Percentiles rank a stretch among this genome's conserved stretches.
Evolutionary conservation across 2,329 filamentous ascomycete species (phyloP).

Genomic region (Lachnum nothofagi): DNA sequence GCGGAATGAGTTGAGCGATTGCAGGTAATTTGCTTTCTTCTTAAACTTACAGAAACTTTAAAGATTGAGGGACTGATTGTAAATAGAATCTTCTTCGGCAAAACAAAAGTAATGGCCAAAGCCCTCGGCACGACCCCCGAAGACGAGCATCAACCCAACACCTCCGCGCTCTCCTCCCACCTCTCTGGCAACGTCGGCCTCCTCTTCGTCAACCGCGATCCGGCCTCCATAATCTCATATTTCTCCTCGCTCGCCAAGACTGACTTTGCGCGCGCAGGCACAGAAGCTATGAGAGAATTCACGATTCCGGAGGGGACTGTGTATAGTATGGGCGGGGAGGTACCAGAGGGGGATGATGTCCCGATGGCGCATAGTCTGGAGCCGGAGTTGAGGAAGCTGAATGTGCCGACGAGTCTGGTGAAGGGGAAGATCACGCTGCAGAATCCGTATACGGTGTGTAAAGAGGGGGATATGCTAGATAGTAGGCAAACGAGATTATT

Average conservation of each 20-base stretch:
- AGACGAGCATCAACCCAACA: slow-evolving; percentile 74
- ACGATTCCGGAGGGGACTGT: slow-evolving; percentile 78
- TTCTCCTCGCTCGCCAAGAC: slow-evolving; percentile 68
- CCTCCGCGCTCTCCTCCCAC: slow-evolving; percentile 63
- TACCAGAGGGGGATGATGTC: slow-evolving; percentile 75
- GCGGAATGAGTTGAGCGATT: slow-evolving; percentile 75
- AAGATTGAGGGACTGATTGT: slow-evolving; percentile 2
- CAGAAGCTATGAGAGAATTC: slow-evolving; percentile 67
- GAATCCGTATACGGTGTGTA: slow-evolving; percentile 58
- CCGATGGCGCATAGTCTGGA: slow-evolving; percentile 83
- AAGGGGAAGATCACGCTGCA: slow-evolving; percentile 78
- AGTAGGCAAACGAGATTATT: slow-evolving; percentile 87
- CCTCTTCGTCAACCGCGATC: slow-evolving; percentile 77
- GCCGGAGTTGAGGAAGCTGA: slow-evolving; percentile 81
- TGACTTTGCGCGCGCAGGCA: slow-evolving; percentile 89
- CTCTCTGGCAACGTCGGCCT: slow-evolving; percentile 81
- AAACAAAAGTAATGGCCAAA: slow-evolving; percentile 98
- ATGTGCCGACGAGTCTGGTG: slow-evolving; percentile 81
- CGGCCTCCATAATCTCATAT: slow-evolving; percentile 62
- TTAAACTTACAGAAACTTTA: not conserved
- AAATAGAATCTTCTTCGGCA: slow-evolving; percentile 91
- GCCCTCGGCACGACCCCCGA: slow-evolving; percentile 75
- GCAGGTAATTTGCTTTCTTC: slow-evolving; percentile 51
- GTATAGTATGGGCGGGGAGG: slow-evolving; percentile 73
- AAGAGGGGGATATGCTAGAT: slow-evolving; percentile 78